A percentile compares a stretch with the other conserved stretches of the same genome.
Evolutionary conservation across 345 rosid genomes (phyloP).

Genomic region (Turnera subulata): DNA sequence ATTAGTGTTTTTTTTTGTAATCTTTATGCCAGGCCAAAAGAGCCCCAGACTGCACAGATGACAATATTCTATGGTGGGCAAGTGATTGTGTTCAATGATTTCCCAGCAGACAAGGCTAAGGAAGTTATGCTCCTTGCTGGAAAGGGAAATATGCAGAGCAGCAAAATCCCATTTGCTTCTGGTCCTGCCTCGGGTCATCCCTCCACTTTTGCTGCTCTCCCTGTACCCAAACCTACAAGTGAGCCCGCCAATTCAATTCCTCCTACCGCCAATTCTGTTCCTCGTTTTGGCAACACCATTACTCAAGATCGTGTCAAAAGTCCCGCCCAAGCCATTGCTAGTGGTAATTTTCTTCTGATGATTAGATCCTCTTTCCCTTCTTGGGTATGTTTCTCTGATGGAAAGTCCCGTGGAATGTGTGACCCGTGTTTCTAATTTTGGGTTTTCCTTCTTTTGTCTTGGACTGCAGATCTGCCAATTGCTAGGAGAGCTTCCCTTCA

Average conservation of each 20-base stretch:
- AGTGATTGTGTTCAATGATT: conserved; percentile 68
- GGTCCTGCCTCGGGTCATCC: conserved; percentile 1
- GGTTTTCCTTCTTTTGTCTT: background rate
- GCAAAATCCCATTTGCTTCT: conserved; percentile 14
- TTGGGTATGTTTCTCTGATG: no score
- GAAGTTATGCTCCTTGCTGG: conserved; percentile 65
- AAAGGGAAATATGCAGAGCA: conserved; percentile 38
- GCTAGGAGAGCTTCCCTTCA: conserved; percentile 95
- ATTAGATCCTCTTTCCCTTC: background rate
- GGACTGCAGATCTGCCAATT: conserved; percentile 68
- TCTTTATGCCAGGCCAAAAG: conserved; percentile 5
- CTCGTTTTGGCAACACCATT: conserved; percentile 26
- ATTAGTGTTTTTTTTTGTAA: conserved; percentile 1
- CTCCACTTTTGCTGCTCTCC: conserved; percentile 8
- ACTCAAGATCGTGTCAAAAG: conserved; percentile 38
- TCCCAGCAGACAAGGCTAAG: conserved; percentile 74
- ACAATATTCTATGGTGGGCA: conserved; percentile 83
- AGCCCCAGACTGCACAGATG: conserved; percentile 54
- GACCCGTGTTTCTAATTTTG: conserved; percentile 2
- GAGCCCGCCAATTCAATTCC: conserved; percentile 18
- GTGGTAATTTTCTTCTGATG: conserved; percentile 40
- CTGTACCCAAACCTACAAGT: conserved; percentile 20
- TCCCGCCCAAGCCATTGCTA: conserved; percentile 33
- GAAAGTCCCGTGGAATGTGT: no score
- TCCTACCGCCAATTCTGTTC: conserved; percentile 22